Evolutionary conservation across 345 rosid genomes (phyloP), one percentile per base, ranked within the genome.

Genomic region (Rhodamnia rubescens): DNA sequence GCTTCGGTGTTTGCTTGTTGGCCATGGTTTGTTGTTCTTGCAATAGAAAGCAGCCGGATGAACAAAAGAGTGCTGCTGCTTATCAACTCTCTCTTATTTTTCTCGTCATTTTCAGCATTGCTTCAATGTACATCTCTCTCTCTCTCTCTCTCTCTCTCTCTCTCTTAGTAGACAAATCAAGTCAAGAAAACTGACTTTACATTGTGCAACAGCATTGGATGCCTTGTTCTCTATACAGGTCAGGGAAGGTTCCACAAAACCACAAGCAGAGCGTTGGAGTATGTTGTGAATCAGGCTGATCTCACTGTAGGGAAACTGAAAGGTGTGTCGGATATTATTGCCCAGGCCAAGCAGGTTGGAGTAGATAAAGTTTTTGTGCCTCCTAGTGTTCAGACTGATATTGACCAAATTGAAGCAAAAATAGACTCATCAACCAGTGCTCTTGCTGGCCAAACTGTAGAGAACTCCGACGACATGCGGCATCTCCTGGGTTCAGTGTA

Each of bases 401-500:
- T 97, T 86, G 99, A 96, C 85, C 93, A 92, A 87, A 90, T 96
- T 6, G 98, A 89, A 88, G 85, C 86, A 16, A 95, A 89, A 89
- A 90, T 96, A 7, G 86, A 84, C 83, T 91, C 96, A 78, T 92
- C 99, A 29, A 91, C 93, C 56, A 90, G 91, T 56, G 87, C 81
- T 44, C 89, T 97, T 83, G 87, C 95, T 24, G 91, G 91, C 58
- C 87, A 92, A 88, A 84, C 99, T 2, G 86, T 83, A 32, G 93
- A 87, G 84, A 93, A 93, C 88, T 92, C 96, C 5, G 87, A 89
- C n/a, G 90, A 93, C 82, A 93, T 93, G 11, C 85, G 86, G 87
- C 92, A 96, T 74, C 93, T 93, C 61, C 88, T 97, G 59, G 93
- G 93, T 87, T 92, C 98, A 26, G 93, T 93, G 99, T 97, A 92